Evolutionary conservation across 2,329 filamentous ascomycete genomes (phyloP).

Genomic region (Dactylella cylindrospora): DNA sequence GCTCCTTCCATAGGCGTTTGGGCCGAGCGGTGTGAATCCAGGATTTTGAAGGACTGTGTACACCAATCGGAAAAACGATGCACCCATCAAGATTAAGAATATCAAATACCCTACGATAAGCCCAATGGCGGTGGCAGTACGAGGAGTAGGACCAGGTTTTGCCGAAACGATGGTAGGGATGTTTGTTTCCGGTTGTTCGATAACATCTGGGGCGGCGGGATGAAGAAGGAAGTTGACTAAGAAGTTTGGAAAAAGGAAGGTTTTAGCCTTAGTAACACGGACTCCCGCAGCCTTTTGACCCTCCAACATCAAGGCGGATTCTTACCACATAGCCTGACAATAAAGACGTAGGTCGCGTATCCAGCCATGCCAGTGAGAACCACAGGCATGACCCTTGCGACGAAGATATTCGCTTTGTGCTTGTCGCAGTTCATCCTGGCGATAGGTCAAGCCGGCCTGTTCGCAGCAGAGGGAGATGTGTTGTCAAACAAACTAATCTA

Average conservation of each 20-base stretch:
- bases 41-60: conserved; percentile 68
- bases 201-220: conserved; percentile 15
- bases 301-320: conserved; percentile 43
- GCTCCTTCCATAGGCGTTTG: conserved; percentile 26
- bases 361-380: conserved; percentile 67
- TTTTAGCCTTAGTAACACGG: conserved; percentile 4
- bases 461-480: too few species aligned
- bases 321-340: conserved; percentile 68
- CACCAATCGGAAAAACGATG: conserved; percentile 71
- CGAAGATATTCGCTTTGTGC: conserved; percentile 52
- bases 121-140: conserved; percentile 62
- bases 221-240: conserved; percentile 37
- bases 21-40: conserved; percentile 69
- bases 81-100: conserved; percentile 66
- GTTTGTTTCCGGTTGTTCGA: neutral
- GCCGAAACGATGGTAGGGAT: conserved; percentile 21
- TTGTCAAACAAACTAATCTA: too few species aligned
- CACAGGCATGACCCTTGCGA: conserved; percentile 68
- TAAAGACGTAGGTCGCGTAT: conserved; percentile 71
- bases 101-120: conserved; percentile 73
- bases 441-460: too few species aligned
- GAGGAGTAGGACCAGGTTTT: conserved; percentile 2
- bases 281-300: neutral
- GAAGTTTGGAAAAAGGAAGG: conserved; percentile 1
- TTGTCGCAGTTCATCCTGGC: too few species aligned